These are phyloP conservation scores for Nicotiana tomentosiformis DNA, from an alignment of 257 asterid genomes.

Conservation along the genomic window DNA sequence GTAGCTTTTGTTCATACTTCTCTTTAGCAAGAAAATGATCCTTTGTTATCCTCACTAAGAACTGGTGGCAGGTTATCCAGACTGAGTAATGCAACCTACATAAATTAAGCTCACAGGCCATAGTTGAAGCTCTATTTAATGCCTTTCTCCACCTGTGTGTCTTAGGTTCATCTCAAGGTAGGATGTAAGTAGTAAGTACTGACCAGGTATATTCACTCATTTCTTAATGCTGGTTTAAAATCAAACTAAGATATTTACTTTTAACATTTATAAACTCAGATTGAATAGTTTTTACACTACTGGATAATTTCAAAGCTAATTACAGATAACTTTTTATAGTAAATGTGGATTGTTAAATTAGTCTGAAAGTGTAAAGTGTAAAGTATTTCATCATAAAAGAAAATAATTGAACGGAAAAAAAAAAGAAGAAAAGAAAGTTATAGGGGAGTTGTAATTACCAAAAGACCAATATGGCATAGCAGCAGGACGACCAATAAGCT, in stretches of 20 bases:
- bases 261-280: too few relatives aligned
- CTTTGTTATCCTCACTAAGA: neutral
- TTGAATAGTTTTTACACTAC: too few relatives aligned
- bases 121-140: neutral
- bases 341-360: too few relatives aligned
- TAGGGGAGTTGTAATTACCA: slow-evolving; percentile 29
- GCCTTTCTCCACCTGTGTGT: neutral
- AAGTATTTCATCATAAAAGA: too few relatives aligned
- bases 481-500: slow-evolving; percentile 82
- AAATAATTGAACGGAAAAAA: neutral
- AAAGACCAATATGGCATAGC: slow-evolving; percentile 96
- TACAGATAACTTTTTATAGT: too few relatives aligned
- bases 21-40: neutral
- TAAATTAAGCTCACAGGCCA: neutral
- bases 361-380: too few relatives aligned
- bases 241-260: neutral
- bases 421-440: neutral
- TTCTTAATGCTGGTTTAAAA: neutral
- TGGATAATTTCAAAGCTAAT: too few relatives aligned
- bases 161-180: neutral
- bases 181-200: neutral
- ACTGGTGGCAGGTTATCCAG: neutral
- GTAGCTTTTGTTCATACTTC: neutral
- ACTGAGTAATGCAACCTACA: neutral
- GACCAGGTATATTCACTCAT: neutral